Evolutionary conservation across 805 yeast genomes (phyloP).

Genomic region (Candida maesae): DNA sequence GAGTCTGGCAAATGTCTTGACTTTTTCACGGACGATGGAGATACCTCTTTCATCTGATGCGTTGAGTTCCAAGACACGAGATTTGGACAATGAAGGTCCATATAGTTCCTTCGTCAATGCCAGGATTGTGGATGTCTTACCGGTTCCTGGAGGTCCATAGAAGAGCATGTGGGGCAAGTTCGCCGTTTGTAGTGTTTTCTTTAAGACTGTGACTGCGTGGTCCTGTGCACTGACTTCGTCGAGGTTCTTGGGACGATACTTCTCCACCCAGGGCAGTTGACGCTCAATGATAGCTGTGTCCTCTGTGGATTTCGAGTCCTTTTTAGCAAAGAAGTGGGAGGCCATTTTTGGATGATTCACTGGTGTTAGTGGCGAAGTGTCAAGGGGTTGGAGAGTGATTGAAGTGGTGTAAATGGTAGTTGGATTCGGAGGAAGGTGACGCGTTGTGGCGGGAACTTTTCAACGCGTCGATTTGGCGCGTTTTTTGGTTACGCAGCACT

Average conservation of each 20-base stretch:
- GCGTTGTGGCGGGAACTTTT: background rate
- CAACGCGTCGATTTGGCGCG: background rate
- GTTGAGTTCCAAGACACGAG: slow-evolving; percentile 76
- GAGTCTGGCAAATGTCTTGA: slow-evolving; percentile 81
- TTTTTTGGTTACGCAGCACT: no score
- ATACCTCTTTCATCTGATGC: slow-evolving; percentile 94
- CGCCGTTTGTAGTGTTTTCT: slow-evolving; percentile 71
- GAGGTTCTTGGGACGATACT: slow-evolving; percentile 83
- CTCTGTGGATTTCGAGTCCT: slow-evolving; percentile 22
- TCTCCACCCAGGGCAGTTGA: slow-evolving; percentile 86
- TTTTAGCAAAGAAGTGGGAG: slow-evolving; percentile 23
- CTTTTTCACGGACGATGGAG: slow-evolving; percentile 78
- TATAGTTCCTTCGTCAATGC: slow-evolving; percentile 78
- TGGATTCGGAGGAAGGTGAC: background rate
- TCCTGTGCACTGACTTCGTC: slow-evolving; percentile 91
- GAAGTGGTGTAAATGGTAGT: no score
- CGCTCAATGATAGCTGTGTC: slow-evolving; percentile 23
- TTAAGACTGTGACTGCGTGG: slow-evolving; percentile 79
- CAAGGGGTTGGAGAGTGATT: no score
- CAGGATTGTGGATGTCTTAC: slow-evolving; percentile 83
- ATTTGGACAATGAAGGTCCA: slow-evolving; percentile 65
- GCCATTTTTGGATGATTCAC: slow-evolving; percentile 12
- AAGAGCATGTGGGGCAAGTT: slow-evolving; percentile 90
- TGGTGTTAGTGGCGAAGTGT: no score
- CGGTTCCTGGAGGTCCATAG: slow-evolving; percentile 94